Evolutionary conservation across 1,139 yeast genomes (phyloP), one percentile per base, ranked within the genome.

Genomic region (Petasospora rhodanensis): DNA sequence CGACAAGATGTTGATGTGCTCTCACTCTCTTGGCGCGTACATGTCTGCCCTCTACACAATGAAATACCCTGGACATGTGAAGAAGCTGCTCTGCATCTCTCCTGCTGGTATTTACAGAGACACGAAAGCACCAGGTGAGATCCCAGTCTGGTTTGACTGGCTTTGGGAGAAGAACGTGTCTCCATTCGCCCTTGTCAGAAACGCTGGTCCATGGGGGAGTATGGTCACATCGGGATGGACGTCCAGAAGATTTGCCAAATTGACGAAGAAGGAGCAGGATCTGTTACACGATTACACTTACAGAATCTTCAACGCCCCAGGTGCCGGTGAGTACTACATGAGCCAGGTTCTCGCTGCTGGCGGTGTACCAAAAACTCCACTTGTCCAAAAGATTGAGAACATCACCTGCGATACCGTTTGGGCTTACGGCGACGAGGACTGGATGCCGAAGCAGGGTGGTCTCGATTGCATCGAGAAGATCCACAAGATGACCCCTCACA

Each of bases 21-120:
- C 96, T 4, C 98, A 91, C 59, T 87, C 96, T 0, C 68, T 89
- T 49, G 98, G 98, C 9, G 96, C 96, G 0, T 89, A 89, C 53
- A 59, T 89, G 40, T 77, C 86, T 40, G 69, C 86, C 24, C 70
- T 82, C 2, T 91, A 89, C 55, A 78, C 89, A 4, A 46, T 78
- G 51, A 78, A 79, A 47, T 76, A 81, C 52, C 85, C 91, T 0
- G 60, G 69, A 0, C 66, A 73, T 8, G 68, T 87, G 16, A 62
- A 70, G 24, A 76, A 78, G 44, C 61, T 91, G 38, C 66, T 87
- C 27, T 68, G 89, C 43, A 78, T 87, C 13, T 83, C 95, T 4
- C 98, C 98, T 0, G 91, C 87, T 2, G 91, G 86, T 1, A 68
- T 81, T 6, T 64, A 68, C 25, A 55, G 53, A 30, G 52, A 55